Conservation (phyloP, 2,329 filamentous ascomycete species). For the Setomelanomma holmii region DNA sequence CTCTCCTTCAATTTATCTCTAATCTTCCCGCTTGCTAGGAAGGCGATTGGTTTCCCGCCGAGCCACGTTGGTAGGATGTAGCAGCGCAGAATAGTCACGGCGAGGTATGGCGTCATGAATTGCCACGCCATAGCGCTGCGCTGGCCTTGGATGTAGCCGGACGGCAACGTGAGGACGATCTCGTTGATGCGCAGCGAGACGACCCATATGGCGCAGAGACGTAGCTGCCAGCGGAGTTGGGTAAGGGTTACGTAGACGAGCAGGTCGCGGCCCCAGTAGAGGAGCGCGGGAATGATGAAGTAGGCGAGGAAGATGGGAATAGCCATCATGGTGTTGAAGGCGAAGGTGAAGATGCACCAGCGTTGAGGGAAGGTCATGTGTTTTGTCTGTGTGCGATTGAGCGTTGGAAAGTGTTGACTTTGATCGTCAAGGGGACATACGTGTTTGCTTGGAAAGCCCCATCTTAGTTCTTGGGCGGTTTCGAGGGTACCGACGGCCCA, state of each 20-base stretch:
- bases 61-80: slow-evolving; percentile 6
- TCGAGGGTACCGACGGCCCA: slow-evolving; percentile 9
- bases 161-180: slow-evolving; percentile 6
- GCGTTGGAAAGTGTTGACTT: too few relatives aligned
- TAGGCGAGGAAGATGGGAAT: slow-evolving; percentile 9
- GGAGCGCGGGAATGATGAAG: slow-evolving; percentile 9
- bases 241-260: slow-evolving; percentile 4
- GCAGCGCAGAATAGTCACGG: slow-evolving; percentile 6
- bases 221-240: slow-evolving; percentile 8
- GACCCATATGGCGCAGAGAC: slow-evolving; percentile 9
- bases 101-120: slow-evolving; percentile 10
- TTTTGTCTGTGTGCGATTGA: background rate
- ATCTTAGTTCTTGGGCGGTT: slow-evolving; percentile 6
- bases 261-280: slow-evolving; percentile 9
- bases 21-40: slow-evolving; percentile 1
- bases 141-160: slow-evolving; percentile 9
- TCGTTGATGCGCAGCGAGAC: slow-evolving; percentile 7
- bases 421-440: too few relatives aligned
- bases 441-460: slow-evolving; percentile 6
- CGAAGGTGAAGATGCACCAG: slow-evolving; percentile 10
- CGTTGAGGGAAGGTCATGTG: slow-evolving; percentile 10
- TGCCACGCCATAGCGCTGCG: slow-evolving; percentile 10
- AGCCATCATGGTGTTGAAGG: slow-evolving; percentile 10
- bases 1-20: slow-evolving; percentile 3
- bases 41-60: slow-evolving; percentile 6